Evolutionary conservation across 768 basidiomycete species (phyloP).

Genomic region (Kwoniella pini): DNA sequence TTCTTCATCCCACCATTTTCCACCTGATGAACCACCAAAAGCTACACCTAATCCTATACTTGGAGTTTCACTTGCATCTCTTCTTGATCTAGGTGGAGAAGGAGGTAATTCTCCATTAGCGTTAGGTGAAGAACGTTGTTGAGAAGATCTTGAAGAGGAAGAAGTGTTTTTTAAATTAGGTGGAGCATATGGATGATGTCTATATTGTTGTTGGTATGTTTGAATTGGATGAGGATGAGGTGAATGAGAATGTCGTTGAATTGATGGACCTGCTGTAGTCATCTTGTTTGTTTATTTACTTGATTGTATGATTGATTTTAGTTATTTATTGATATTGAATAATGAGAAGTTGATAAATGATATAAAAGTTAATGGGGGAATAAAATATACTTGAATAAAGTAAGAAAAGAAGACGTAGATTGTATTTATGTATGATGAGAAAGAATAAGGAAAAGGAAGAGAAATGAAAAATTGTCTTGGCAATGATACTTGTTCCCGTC

Average conservation of each 20-base stretch:
- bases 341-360: no score
- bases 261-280: constrained; percentile 21
- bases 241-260: not conserved
- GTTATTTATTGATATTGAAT: not conserved
- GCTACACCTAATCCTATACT: constrained; percentile 36
- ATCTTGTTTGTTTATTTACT: not conserved
- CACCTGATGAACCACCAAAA: constrained; percentile 37
- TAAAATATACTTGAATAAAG: no score
- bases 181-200: constrained; percentile 43
- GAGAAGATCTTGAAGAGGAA: not conserved
- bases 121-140: constrained; percentile 4
- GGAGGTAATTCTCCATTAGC: constrained; percentile 29
- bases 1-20: constrained; percentile 52
- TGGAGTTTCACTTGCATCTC: constrained; percentile 39
- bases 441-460: no score
- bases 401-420: no score
- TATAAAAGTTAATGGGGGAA: no score
- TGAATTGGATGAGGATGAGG: constrained; percentile 13
- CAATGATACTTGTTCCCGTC: no score
- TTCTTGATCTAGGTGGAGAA: constrained; percentile 39
- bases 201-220: constrained; percentile 11
- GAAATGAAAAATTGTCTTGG: no score
- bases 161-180: constrained; percentile 1
- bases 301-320: not conserved
- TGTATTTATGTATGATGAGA: no score